Evolutionary conservation across 202 grass and related monocot genomes (phyloP).

Genomic region (Zizania palustris): DNA sequence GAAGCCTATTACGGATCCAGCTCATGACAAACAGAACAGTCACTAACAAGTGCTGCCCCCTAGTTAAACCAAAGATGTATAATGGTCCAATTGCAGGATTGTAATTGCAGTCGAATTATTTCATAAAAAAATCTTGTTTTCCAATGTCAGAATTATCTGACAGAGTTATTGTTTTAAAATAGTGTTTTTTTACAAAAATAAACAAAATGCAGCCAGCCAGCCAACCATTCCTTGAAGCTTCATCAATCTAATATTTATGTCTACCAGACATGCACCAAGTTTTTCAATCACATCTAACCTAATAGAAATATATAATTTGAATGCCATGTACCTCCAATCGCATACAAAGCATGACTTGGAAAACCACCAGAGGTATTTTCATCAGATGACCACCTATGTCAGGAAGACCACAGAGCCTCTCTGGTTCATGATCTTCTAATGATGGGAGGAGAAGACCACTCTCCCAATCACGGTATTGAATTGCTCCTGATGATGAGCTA

Average conservation of each 20-base stretch:
- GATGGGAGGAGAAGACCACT: slow-evolving; percentile 76
- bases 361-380: slow-evolving; percentile 89
- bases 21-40: background rate
- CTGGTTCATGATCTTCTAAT: slow-evolving; percentile 77
- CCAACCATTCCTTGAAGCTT: background rate
- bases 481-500: slow-evolving; percentile 70
- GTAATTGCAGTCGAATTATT: too few relatives aligned
- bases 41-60: background rate
- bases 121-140: background rate
- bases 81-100: background rate
- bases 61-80: slow-evolving; percentile 1
- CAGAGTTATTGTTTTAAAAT: slow-evolving; percentile 18
- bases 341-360: slow-evolving; percentile 97
- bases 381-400: slow-evolving; percentile 90
- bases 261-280: background rate
- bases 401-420: slow-evolving; percentile 74
- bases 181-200: background rate
- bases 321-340: slow-evolving; percentile 67
- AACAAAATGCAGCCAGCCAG: background rate
- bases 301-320: slow-evolving; percentile 21
- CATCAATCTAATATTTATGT: background rate
- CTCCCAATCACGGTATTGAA: slow-evolving; percentile 84
- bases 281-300: background rate
- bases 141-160: too few relatives aligned
- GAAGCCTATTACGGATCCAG: slow-evolving; percentile 15